phyloP scores from a whole-genome alignment of 257 asterid species.

The Solanum corneliomulleri region DNA sequence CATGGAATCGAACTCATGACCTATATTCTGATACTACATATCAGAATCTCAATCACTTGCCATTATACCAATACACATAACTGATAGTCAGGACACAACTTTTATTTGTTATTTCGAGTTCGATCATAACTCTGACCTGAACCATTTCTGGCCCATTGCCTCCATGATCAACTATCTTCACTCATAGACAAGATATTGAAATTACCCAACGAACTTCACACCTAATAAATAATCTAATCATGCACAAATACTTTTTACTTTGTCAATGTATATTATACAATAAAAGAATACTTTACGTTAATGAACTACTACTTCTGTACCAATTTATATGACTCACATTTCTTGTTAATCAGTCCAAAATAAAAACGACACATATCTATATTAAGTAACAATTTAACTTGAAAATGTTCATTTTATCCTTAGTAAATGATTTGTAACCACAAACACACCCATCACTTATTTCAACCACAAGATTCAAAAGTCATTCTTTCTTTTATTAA shows the following conservation, averaged over 20 bases:
- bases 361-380: too few relatives aligned
- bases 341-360: accelerated
- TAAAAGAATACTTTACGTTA: background rate
- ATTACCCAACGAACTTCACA: too few relatives aligned
- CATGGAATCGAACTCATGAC: background rate
- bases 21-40: too few relatives aligned
- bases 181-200: too few relatives aligned
- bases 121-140: background rate
- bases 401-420: accelerated
- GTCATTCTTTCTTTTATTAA: too few relatives aligned
- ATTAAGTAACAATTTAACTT: too few relatives aligned
- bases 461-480: accelerated
- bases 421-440: too few relatives aligned
- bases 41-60: background rate
- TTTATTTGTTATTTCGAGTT: too few relatives aligned
- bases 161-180: background rate
- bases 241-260: background rate
- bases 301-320: accelerated
- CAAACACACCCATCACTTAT: accelerated
- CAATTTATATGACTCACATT: too few relatives aligned
- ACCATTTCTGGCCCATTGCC: background rate
- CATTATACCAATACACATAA: too few relatives aligned
- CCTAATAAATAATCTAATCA: too few relatives aligned
- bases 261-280: background rate
- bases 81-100: too few relatives aligned